Conservation (phyloP, 345 rosid species). For the Heritiera littoralis region DNA sequence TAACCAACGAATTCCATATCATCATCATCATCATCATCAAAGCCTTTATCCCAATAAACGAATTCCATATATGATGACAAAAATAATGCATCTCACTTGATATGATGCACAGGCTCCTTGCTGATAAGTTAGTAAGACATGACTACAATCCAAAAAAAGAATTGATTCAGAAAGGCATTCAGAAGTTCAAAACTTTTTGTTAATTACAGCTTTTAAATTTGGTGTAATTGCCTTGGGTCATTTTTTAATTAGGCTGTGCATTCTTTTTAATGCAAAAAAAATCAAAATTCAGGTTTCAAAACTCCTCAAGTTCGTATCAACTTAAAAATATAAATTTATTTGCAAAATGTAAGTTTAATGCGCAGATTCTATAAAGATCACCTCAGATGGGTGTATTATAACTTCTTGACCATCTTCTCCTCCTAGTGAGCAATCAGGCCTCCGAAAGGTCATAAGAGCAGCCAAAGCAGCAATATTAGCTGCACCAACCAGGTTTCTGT, state of each 20-base stretch:
- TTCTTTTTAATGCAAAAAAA: slow-evolving; percentile 7
- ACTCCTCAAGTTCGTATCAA: neutral
- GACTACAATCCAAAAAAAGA: neutral
- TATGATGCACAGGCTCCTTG: neutral
- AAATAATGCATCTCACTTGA: neutral
- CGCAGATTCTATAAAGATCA: slow-evolving; percentile 31
- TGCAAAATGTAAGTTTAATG: slow-evolving; percentile 1
- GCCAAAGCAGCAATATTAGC: slow-evolving; percentile 96
- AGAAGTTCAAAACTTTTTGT: neutral
- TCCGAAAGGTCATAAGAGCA: slow-evolving; percentile 77
- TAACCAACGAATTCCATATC: neutral
- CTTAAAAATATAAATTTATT: neutral
- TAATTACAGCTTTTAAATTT: neutral
- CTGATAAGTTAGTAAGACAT: neutral
- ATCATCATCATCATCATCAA: too few species aligned
- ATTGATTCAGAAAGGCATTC: slow-evolving; percentile 7
- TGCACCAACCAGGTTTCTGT: slow-evolving; percentile 92
- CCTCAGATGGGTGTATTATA: slow-evolving; percentile 83
- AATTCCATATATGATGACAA: neutral
- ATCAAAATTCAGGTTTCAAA: slow-evolving; percentile 14
- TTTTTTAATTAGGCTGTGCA: neutral
- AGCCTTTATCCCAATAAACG: too few species aligned
- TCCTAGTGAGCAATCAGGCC: slow-evolving; percentile 88
- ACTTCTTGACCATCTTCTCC: slow-evolving; percentile 85
- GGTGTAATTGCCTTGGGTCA: neutral